Evolutionary conservation across 352 stramenopile species (phyloP).

Genomic region (Pythium diclinum): DNA sequence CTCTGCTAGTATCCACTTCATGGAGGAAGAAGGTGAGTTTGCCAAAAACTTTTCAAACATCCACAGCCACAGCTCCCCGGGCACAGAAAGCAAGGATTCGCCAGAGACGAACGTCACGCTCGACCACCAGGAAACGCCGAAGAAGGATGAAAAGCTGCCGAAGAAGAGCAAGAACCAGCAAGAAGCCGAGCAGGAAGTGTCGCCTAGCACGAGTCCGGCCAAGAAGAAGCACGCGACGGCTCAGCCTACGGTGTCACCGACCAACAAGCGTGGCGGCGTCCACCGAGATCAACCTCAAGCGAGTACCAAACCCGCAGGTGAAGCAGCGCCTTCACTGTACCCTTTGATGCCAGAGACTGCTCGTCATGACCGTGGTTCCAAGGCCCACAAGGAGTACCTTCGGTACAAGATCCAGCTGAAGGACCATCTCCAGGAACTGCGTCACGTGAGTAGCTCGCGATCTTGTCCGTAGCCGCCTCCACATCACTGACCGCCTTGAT

Average conservation of each 20-base stretch:
- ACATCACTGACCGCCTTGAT: neutral
- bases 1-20: conserved; percentile 54
- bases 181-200: conserved; percentile 24
- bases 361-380: conserved; percentile 18
- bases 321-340: conserved; percentile 35
- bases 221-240: conserved; percentile 34
- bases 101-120: conserved; percentile 24
- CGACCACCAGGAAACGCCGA: neutral
- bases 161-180: conserved; percentile 31
- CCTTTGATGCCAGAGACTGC: conserved; percentile 40
- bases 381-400: conserved; percentile 46
- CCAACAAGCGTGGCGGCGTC: neutral
- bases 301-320: neutral
- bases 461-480: neutral
- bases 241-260: conserved; percentile 13
- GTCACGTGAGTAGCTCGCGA: conserved; percentile 27
- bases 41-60: conserved; percentile 46
- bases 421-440: conserved; percentile 61
- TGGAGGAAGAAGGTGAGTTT: conserved; percentile 49
- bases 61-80: conserved; percentile 32
- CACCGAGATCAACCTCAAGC: neutral
- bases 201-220: conserved; percentile 24
- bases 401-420: conserved; percentile 74
- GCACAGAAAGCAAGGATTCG: conserved; percentile 26
- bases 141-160: neutral